Evolutionary conservation across 768 basidiomycete genomes (phyloP).

Genomic region (Rhodotorula toruloides): DNA sequence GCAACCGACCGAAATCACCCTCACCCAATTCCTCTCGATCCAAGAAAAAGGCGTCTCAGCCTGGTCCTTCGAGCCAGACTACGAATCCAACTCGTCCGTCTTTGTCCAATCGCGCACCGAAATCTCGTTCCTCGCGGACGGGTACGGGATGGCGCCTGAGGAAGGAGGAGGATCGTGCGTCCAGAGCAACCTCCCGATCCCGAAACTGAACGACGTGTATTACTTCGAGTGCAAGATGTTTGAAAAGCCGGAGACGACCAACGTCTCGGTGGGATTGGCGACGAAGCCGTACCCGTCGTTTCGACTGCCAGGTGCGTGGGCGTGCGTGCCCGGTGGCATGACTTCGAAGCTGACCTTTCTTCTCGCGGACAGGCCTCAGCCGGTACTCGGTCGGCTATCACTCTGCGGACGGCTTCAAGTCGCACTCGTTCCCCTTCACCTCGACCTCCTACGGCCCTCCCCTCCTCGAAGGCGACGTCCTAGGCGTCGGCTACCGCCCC

Average conservation of each 20-base stretch:
- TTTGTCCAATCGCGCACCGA: slow-evolving; percentile 94
- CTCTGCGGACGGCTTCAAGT: slow-evolving; percentile 85
- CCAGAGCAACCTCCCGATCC: slow-evolving; percentile 91
- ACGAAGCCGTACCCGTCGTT: slow-evolving; percentile 97
- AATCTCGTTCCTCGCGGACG: slow-evolving; percentile 72
- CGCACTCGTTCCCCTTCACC: slow-evolving; percentile 79
- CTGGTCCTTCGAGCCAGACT: slow-evolving; percentile 99
- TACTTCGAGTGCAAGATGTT: slow-evolving; percentile 99
- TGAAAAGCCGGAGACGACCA: slow-evolving; percentile 81
- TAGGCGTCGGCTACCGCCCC: slow-evolving; percentile 92
- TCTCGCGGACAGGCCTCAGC: slow-evolving; percentile 71
- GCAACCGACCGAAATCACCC: slow-evolving; percentile 92
- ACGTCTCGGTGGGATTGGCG: slow-evolving; percentile 84
- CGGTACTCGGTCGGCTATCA: slow-evolving; percentile 90
- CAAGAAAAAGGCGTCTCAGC: slow-evolving; percentile 99
- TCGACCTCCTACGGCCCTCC: slow-evolving; percentile 70
- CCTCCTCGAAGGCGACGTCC: slow-evolving; percentile 88
- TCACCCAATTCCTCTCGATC: slow-evolving; percentile 96
- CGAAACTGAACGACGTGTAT: slow-evolving; percentile 97
- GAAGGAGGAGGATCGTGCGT: slow-evolving; percentile 77
- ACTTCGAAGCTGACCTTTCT: no score
- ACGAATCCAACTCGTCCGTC: slow-evolving; percentile 76
- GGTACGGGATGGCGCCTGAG: slow-evolving; percentile 57
- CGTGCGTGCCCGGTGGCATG: neutral
- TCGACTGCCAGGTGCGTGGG: slow-evolving; percentile 55